These are phyloP conservation scores for Xylariales sp. DNA, from an alignment of 2,329 filamentous ascomycete genomes.

Conservation along the genomic window DNA sequence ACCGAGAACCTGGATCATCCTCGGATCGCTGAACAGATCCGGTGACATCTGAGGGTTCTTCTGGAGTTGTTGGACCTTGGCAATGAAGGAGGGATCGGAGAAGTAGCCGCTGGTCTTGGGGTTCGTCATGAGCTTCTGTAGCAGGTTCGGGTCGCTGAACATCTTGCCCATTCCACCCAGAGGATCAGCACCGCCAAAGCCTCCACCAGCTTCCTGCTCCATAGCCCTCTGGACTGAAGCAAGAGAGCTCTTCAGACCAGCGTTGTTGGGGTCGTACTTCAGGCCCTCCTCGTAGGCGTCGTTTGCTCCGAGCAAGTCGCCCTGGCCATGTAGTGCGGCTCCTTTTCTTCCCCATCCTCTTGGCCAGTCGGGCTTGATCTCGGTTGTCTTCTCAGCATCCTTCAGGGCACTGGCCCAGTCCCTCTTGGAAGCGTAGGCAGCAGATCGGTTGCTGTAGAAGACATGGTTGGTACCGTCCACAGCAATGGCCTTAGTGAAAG, in stretches of 20 bases:
- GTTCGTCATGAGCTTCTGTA: conserved; percentile 87
- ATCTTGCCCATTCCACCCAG: conserved; percentile 78
- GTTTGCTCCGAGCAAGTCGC: conserved; percentile 77
- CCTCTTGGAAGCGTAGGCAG: conserved; percentile 79
- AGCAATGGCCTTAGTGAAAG: conserved; percentile 90
- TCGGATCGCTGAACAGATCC: conserved; percentile 79
- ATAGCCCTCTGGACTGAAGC: conserved; percentile 84
- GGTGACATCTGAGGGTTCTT: conserved; percentile 75
- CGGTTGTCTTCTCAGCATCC: conserved; percentile 88
- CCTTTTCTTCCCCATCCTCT: conserved; percentile 96
- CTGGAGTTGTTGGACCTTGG: conserved; percentile 77
- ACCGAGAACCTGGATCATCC: conserved; percentile 90
- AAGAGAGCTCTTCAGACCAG: conserved; percentile 85
- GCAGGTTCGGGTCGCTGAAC: conserved; percentile 88
- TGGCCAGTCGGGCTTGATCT: conserved; percentile 96
- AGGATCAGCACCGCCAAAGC: conserved; percentile 53
- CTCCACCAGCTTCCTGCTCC: conserved; percentile 59
- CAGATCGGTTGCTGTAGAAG: conserved; percentile 95
- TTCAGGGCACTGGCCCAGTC: conserved; percentile 79
- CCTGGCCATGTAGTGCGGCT: conserved; percentile 80
- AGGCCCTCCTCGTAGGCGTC: conserved; percentile 94
- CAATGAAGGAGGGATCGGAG: conserved; percentile 82
- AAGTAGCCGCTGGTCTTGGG: conserved; percentile 85
- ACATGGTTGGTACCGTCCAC: conserved; percentile 89
- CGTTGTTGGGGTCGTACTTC: conserved; percentile 86